Evolutionary conservation across 1,284 basidiomycete genomes (phyloP).

Genomic region (Tilletia indica): DNA sequence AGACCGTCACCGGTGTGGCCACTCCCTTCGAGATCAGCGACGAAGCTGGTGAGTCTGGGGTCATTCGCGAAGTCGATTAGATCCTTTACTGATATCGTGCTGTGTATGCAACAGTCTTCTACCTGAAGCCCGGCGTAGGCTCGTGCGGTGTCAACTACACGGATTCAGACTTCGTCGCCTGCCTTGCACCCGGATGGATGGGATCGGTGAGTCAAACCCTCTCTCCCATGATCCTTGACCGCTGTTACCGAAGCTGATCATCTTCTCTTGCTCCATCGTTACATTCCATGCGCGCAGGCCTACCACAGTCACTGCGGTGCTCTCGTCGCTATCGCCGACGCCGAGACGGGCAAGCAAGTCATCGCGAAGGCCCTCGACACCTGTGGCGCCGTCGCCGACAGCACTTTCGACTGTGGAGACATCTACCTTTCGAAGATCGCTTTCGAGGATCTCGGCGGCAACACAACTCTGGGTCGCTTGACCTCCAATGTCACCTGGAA

Average conservation of each 20-base stretch:
- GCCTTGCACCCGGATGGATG: conserved; percentile 3
- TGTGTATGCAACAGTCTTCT: background rate
- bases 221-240: no score
- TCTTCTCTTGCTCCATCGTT: background rate
- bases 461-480: background rate
- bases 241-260: background rate
- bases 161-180: background rate
- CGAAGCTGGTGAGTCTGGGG: background rate
- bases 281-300: background rate
- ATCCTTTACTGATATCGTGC: no score
- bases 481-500: background rate
- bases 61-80: background rate
- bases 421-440: background rate
- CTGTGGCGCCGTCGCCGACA: background rate
- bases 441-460: background rate
- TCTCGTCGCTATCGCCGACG: background rate
- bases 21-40: background rate
- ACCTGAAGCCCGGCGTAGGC: background rate
- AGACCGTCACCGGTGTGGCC: no score
- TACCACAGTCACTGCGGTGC: background rate
- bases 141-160: conserved; percentile 9
- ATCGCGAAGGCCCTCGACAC: background rate
- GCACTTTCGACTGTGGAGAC: background rate
- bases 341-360: conserved; percentile 4
- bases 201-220: background rate